Evolutionary conservation across 768 basidiomycete genomes (phyloP).

Genomic region (Ephemerocybe angulata): DNA sequence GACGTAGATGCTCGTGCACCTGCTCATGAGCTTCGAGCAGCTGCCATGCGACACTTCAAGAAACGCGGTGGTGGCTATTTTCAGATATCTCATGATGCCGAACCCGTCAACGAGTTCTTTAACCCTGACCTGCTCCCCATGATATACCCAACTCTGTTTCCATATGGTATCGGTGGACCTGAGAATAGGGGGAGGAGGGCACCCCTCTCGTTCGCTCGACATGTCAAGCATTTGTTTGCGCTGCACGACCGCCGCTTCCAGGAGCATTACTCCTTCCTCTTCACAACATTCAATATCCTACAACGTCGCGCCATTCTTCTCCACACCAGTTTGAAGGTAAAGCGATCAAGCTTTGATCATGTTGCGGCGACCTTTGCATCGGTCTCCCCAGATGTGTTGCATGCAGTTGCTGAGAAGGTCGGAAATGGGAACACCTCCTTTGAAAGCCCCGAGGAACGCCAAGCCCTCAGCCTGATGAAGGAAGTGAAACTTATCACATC

Average conservation of each 20-base stretch:
- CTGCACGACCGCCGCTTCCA: constrained; percentile 31
- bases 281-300: constrained; percentile 38
- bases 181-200: constrained; percentile 23
- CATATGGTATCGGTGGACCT: constrained; percentile 42
- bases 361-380: constrained; percentile 22
- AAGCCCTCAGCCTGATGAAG: constrained; percentile 18
- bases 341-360: constrained; percentile 18
- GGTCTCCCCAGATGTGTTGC: constrained; percentile 21
- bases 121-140: constrained; percentile 35
- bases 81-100: constrained; percentile 27
- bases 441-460: constrained; percentile 23
- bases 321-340: constrained; percentile 29
- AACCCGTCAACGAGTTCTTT: constrained; percentile 32
- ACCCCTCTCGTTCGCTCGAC: constrained; percentile 26
- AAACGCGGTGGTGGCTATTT: constrained; percentile 22
- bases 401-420: constrained; percentile 20
- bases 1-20: constrained; percentile 26
- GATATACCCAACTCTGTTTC: constrained; percentile 41
- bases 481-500: constrained; percentile 17
- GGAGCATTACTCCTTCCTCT: constrained; percentile 40
- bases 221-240: constrained; percentile 30
- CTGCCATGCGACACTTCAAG: constrained; percentile 31
- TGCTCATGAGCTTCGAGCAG: constrained; percentile 25
- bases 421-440: constrained; percentile 15
- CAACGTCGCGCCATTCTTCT: constrained; percentile 29